phyloP scores from a whole-genome alignment of 306 rosid genomes.

The Canavalia ensiformis region DNA sequence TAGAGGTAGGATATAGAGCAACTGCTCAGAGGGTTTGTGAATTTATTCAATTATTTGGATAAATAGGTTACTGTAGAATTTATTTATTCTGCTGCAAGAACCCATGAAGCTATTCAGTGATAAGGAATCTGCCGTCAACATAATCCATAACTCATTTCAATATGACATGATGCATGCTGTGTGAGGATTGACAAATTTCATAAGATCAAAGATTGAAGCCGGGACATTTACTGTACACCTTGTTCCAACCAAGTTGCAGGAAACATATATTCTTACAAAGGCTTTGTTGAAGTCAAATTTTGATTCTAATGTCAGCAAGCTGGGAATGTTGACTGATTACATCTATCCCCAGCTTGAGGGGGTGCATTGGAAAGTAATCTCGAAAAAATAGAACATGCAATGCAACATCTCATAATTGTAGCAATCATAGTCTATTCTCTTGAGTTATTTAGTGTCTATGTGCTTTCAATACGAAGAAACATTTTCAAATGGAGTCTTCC shows the following conservation, averaged over 20 bases:
- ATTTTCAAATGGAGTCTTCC: too few species aligned
- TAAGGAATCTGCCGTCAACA: background rate
- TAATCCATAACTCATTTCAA: background rate
- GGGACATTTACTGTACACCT: background rate
- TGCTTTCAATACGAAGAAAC: constrained; percentile 15
- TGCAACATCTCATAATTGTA: background rate
- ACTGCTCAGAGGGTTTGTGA: background rate
- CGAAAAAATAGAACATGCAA: background rate
- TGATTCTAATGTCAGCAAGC: background rate
- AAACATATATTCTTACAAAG: background rate
- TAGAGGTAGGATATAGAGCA: background rate
- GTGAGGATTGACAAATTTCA: constrained; percentile 15
- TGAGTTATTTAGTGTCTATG: background rate
- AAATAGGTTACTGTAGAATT: background rate
- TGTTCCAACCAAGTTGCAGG: background rate
- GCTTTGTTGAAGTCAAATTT: background rate
- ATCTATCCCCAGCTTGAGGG: background rate
- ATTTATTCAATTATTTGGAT: background rate
- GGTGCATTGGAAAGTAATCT: background rate
- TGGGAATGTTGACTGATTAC: background rate
- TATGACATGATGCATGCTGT: background rate
- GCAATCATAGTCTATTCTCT: background rate
- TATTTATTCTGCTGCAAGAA: background rate
- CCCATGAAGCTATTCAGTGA: background rate
- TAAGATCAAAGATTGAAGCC: background rate